Evolutionary conservation across 371 early-diverging fungal species (phyloP).

Genomic region (Mucor racemosus): DNA sequence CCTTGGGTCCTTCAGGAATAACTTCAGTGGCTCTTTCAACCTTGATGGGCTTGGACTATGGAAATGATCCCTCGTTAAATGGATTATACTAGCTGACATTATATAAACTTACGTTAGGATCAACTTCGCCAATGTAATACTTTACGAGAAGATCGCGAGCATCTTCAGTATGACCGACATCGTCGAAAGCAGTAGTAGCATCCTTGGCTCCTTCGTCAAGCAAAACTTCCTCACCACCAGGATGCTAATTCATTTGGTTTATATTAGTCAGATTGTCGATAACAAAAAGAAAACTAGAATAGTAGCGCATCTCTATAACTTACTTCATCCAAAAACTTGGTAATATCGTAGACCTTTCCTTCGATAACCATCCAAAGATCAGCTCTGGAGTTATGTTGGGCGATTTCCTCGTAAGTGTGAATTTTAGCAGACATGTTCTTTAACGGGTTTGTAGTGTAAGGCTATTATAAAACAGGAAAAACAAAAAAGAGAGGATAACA

Average conservation of each 20-base stretch:
- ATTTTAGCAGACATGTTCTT: slow-evolving; percentile 30
- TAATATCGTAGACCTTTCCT: slow-evolving; percentile 85
- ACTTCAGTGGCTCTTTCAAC: slow-evolving; percentile 18
- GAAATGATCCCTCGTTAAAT: background rate
- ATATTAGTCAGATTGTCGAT: too few relatives aligned
- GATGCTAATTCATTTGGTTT: slow-evolving; percentile 57
- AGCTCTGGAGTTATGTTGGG: slow-evolving; percentile 57
- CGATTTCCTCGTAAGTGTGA: slow-evolving; percentile 63
- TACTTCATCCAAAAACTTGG: slow-evolving; percentile 77
- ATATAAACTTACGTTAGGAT: slow-evolving; percentile 56
- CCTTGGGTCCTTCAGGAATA: slow-evolving; percentile 35
- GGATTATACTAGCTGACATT: background rate
- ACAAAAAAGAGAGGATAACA: background rate
- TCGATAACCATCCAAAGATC: slow-evolving; percentile 78
- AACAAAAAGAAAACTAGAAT: background rate
- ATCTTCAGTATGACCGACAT: slow-evolving; percentile 94
- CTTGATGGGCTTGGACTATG: slow-evolving; percentile 44
- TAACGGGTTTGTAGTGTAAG: slow-evolving; percentile 3
- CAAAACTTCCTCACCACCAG: slow-evolving; percentile 84
- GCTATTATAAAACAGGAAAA: background rate
- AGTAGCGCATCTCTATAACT: background rate
- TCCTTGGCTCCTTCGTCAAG: slow-evolving; percentile 84
- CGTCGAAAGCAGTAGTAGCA: slow-evolving; percentile 93
- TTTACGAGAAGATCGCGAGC: slow-evolving; percentile 82
- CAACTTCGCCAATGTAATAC: slow-evolving; percentile 77